These are phyloP conservation scores for Phytopythium vexans DNA, from an alignment of 352 stramenopile species.

Conservation along the genomic window DNA sequence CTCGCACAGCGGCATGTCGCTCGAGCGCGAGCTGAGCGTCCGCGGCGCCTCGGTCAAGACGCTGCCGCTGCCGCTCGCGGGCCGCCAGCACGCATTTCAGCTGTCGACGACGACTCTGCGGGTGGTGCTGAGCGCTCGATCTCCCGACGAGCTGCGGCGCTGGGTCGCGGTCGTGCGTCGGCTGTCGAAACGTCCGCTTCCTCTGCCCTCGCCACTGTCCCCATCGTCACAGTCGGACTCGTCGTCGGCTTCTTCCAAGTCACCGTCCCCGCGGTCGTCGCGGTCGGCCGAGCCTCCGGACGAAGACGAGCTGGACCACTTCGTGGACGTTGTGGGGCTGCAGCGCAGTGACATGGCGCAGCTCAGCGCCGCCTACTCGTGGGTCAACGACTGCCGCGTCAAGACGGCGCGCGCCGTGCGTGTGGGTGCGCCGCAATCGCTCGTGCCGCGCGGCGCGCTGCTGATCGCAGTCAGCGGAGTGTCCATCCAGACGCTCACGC, in stretches of 20 bases:
- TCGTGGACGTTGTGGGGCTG: conserved; percentile 26
- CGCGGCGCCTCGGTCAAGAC: conserved; percentile 27
- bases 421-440: conserved; percentile 9
- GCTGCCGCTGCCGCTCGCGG: conserved; percentile 47
- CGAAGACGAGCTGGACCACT: conserved; percentile 19
- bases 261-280: conserved; percentile 6
- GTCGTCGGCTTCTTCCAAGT: not conserved
- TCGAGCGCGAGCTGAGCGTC: conserved; percentile 42
- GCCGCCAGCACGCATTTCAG: conserved; percentile 55
- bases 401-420: conserved; percentile 42
- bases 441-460: conserved; percentile 48
- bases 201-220: too few relatives aligned
- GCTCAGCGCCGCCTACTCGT: conserved; percentile 46
- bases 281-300: not conserved
- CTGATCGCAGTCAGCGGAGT: conserved; percentile 61
- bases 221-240: not conserved
- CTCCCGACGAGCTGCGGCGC: conserved; percentile 33
- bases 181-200: not conserved
- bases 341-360: conserved; percentile 34
- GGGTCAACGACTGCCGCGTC: conserved; percentile 47
- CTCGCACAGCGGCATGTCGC: conserved; percentile 40
- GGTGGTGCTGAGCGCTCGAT: conserved; percentile 48
- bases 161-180: conserved; percentile 22
- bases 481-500: conserved; percentile 52
- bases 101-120: conserved; percentile 26